phyloP scores from a whole-genome alignment of 257 asterid species.

The Galeopsis tetrahit region DNA sequence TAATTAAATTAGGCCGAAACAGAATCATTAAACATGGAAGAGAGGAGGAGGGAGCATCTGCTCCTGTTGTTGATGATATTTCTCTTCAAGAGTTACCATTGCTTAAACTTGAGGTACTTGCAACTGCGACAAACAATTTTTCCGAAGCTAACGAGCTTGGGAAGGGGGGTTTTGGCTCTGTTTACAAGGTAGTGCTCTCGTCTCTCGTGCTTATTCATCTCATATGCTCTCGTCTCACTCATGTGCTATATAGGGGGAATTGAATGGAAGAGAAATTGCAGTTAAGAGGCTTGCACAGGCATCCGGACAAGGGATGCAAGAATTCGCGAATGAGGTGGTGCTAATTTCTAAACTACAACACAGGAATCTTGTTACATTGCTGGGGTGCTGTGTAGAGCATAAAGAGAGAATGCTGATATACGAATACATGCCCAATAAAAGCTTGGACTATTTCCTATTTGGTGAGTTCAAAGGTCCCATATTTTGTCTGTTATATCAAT shows the following conservation, averaged over 20 bases:
- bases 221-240: no score
- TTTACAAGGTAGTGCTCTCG: not conserved
- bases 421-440: no score
- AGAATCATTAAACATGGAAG: conserved; percentile 1
- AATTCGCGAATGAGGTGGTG: no score
- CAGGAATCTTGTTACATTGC: no score
- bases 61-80: not conserved
- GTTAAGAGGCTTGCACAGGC: not conserved
- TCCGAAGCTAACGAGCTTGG: conserved; percentile 3
- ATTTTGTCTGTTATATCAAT: not conserved
- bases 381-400: no score
- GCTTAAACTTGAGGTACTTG: not conserved
- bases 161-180: conserved; percentile 2
- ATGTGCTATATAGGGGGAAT: not conserved
- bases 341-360: no score
- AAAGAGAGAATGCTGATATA: no score
- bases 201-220: not conserved
- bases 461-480: no score
- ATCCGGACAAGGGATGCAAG: no score
- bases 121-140: not conserved
- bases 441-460: no score
- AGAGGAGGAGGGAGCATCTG: not conserved
- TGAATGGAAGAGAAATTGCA: not conserved
- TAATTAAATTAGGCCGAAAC: conserved; percentile 32
- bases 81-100: not conserved